A percentile compares a stretch with the other conserved stretches of the same genome.
These are phyloP conservation scores for Pseudopithomyces chartarum DNA, from an alignment of 2,329 filamentous ascomycete species.

Conservation along the genomic window DNA sequence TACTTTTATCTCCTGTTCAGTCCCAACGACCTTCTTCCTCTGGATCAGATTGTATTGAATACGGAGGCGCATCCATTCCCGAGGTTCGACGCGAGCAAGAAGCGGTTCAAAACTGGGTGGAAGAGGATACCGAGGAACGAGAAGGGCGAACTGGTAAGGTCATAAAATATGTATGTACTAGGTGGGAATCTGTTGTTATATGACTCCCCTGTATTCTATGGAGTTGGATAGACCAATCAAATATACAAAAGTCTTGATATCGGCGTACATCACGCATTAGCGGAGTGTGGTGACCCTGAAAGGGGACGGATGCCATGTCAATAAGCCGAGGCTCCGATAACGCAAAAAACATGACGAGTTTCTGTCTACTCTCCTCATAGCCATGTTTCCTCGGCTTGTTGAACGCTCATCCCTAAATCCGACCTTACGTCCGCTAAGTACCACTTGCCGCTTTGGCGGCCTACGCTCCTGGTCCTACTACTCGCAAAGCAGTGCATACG, in stretches of 20 bases:
- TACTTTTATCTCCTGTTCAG: constrained; percentile 97
- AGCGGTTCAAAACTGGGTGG: constrained; percentile 81
- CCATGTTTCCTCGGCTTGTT: background rate
- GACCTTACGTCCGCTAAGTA: background rate
- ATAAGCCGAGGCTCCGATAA: no score
- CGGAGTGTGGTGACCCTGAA: no score
- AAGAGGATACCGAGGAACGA: constrained; percentile 65
- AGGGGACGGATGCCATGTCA: no score
- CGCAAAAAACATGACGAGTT: background rate
- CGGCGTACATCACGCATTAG: no score
- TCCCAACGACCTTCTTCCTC: constrained; percentile 76
- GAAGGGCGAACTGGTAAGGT: constrained; percentile 32
- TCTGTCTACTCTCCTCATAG: background rate
- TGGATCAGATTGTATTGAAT: constrained; percentile 90
- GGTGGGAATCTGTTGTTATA: background rate
- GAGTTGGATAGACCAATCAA: background rate
- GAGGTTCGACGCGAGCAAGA: constrained; percentile 76
- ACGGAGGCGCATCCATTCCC: constrained; percentile 94
- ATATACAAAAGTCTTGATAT: background rate
- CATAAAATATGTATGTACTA: background rate
- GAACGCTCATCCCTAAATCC: background rate
- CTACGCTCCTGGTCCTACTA: background rate
- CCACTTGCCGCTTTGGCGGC: background rate
- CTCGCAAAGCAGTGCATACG: background rate
- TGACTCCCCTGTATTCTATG: constrained; percentile 3